A percentile compares a stretch with the other conserved stretches of the same genome.
phyloP scores from a whole-genome alignment of 371 early-diverging fungal species.

The Mortierella sp. region DNA sequence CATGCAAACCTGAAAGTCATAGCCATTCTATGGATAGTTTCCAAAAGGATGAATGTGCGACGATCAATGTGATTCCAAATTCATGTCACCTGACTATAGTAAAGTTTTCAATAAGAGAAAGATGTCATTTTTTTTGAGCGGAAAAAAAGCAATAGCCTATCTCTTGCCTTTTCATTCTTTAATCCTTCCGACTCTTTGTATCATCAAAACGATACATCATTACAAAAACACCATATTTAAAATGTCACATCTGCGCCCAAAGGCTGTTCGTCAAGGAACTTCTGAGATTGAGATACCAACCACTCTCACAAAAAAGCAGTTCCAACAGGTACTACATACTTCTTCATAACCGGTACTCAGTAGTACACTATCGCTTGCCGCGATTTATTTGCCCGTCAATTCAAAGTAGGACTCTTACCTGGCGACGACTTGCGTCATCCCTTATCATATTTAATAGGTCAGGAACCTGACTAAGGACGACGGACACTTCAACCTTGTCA shows the following conservation, averaged over 20 bases:
- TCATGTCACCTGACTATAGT: no score
- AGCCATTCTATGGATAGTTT: no score
- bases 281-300: slow-evolving; percentile 51
- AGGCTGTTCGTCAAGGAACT: slow-evolving; percentile 29
- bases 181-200: no score
- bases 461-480: slow-evolving; percentile 55
- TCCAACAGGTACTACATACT: slow-evolving; percentile 34
- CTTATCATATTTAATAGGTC: slow-evolving; percentile 19
- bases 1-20: no score
- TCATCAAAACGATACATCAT: neutral
- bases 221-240: neutral
- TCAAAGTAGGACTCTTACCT: neutral
- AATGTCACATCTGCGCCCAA: slow-evolving; percentile 56
- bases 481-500: slow-evolving; percentile 57
- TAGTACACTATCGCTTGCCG: neutral
- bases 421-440: neutral
- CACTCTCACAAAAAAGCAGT: slow-evolving; percentile 50
- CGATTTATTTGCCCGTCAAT: neutral
- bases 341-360: neutral
- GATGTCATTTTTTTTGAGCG: no score
- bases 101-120: no score
- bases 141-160: no score
- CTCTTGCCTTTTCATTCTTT: neutral
- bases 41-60: no score
- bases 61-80: no score